Percentiles rank a stretch among this genome's conserved stretches.
Conservation (phyloP, 2,329 filamentous ascomycete genomes). For the Pseudogymnoascus sp. region DNA sequence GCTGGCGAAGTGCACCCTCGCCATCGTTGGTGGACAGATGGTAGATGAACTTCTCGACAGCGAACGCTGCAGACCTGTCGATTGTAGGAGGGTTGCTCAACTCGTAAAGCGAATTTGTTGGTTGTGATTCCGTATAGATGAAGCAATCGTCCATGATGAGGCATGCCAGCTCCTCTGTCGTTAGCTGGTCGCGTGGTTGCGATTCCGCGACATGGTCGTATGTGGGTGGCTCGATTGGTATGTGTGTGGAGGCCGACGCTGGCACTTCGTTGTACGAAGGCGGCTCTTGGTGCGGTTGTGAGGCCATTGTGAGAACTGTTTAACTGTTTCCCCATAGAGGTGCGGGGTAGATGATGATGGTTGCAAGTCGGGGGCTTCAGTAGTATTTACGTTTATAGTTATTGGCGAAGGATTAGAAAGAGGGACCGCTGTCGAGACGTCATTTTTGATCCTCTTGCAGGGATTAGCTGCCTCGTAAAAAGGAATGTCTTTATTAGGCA, state of each 20-base stretch:
- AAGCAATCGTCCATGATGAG: background rate
- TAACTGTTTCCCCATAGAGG: background rate
- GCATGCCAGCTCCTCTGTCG: background rate
- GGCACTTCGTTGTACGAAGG: background rate
- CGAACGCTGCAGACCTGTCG: constrained; percentile 6
- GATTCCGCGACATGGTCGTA: background rate
- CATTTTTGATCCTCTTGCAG: background rate
- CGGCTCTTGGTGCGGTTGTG: background rate
- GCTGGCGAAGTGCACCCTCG: constrained; percentile 4
- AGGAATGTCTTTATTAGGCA: background rate
- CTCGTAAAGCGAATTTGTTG: constrained; percentile 3
- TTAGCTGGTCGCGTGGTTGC: background rate
- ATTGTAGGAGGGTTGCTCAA: constrained; percentile 4
- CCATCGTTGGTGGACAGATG: constrained; percentile 4
- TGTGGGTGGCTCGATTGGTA: background rate
- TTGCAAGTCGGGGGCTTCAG: background rate
- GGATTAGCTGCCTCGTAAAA: background rate
- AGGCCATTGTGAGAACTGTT: background rate
- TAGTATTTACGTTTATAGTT: background rate
- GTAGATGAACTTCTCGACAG: constrained; percentile 9
- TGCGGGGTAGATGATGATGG: background rate
- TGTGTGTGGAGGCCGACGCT: background rate
- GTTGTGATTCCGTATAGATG: background rate
- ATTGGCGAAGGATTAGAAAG: background rate
- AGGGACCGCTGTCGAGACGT: background rate